A percentile compares a stretch with the other conserved stretches of the same genome.
Conservation (phyloP, 306 rosid species). For the Quillaja saponaria region DNA sequence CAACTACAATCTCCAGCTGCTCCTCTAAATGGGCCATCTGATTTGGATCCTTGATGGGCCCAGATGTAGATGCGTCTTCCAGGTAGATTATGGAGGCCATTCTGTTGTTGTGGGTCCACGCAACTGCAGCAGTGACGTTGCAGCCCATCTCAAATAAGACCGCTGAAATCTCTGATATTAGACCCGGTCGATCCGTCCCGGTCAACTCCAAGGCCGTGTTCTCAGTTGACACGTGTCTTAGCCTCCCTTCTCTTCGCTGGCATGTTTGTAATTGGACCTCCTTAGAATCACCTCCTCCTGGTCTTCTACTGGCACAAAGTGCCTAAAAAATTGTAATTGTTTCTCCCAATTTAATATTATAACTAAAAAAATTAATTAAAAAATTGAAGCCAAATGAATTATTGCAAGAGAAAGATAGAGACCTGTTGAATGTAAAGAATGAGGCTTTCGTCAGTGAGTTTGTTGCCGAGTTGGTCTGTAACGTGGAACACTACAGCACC, state of each 20-base stretch:
- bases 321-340: slow-evolving; percentile 42
- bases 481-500: slow-evolving; percentile 80
- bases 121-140: slow-evolving; percentile 51
- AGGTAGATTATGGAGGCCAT: slow-evolving; percentile 63
- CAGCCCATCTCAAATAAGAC: slow-evolving; percentile 64
- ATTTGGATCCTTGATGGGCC: slow-evolving; percentile 59
- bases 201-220: slow-evolving; percentile 71
- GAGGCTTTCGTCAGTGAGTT: slow-evolving; percentile 70
- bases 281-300: slow-evolving; percentile 20
- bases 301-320: slow-evolving; percentile 51
- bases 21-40: slow-evolving; percentile 53
- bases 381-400: too few species aligned
- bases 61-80: slow-evolving; percentile 54
- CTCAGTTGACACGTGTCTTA: slow-evolving; percentile 19
- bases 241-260: slow-evolving; percentile 33
- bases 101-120: slow-evolving; percentile 76
- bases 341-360: background rate
- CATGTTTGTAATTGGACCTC: slow-evolving; percentile 19
- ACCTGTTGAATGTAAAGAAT: slow-evolving; percentile 72
- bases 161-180: slow-evolving; percentile 71
- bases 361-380: background rate
- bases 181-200: slow-evolving; percentile 68
- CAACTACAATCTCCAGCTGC: slow-evolving; percentile 59
- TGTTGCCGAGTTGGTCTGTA: slow-evolving; percentile 79
- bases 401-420: slow-evolving; percentile 1